Evolutionary conservation across 306 rosid species (phyloP).

Genomic region (Prunus mira): DNA sequence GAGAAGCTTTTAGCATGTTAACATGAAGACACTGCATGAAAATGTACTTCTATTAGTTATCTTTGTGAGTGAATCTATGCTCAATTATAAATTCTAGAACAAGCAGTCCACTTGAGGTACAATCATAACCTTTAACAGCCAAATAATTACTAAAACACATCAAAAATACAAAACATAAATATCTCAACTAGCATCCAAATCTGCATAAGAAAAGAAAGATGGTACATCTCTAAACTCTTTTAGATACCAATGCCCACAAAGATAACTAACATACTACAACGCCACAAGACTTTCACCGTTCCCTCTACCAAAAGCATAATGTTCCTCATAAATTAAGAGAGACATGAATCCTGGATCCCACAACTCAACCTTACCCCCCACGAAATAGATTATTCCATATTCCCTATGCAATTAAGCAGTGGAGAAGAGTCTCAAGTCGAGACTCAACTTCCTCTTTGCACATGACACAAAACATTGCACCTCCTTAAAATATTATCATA

Average conservation of each 20-base stretch:
- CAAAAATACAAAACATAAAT: neutral
- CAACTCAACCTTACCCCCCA: neutral
- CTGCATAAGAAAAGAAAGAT: neutral
- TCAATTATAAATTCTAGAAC: neutral
- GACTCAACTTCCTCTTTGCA: no score
- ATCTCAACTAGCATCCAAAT: neutral
- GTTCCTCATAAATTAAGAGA: no score
- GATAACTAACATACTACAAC: no score
- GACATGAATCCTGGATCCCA: neutral
- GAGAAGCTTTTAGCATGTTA: no score
- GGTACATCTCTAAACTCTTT: neutral
- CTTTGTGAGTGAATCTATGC: neutral
- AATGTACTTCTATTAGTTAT: neutral
- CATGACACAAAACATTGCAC: no score
- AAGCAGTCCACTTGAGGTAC: neutral
- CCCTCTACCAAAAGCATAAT: neutral
- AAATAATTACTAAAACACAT: neutral
- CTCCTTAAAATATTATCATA: no score
- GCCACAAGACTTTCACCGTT: neutral
- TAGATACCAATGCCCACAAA: neutral
- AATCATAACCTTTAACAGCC: neutral
- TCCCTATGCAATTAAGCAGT: no score
- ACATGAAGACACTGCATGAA: no score
- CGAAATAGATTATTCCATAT: no score
- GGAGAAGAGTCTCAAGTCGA: no score